Base-by-base conservation (phyloP, 805 yeast species). In the Candida tibetensis region DNA sequence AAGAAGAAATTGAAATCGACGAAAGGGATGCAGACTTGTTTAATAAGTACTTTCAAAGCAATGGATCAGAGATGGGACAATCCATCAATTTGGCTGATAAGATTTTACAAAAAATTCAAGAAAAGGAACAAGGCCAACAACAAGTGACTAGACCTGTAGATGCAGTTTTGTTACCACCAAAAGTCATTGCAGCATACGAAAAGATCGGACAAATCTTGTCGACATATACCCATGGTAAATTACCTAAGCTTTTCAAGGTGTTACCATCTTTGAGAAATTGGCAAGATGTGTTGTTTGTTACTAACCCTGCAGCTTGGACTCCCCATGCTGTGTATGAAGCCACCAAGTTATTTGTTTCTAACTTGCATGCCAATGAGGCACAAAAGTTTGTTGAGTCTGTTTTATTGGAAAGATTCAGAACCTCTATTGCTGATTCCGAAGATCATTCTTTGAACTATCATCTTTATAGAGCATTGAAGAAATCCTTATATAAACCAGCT, bases 261-360 rank as follows among this genome's bases (percentile, higher is more conserved):
- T 76, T 95, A 39, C 99, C 99, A 25, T 77, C 95, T 3, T 74
- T 93, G 48, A 83, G 77, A 51, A 91, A 91, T 64, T 93, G 99
- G 99, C 89, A 89, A 59, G 98, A 91, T 59, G 84, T 93, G 23
- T 68, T 93, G 25, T 91, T 81, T 56, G 96, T 93, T 28, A 90
- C 98, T 1, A 80, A 88, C 49, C 99, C 99, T 6, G 89, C 80
- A 45, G 67, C 72, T 19, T 93, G 99, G 99, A 85, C 98, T 13
- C 90, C 97, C 13, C 91, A 90, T 53, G 96, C 93, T 2, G 81
- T 84, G 4, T 93, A 83, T 57, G 98, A 93, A 62, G 99, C 97
- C 2, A 88, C 98, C 5, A 87, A 88, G 62, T 69, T 93, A 33
- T 91, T 93, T 64, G 95, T 93, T 2, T 89, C 98, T 15, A 89